Evolutionary conservation across 2,329 filamentous ascomycete genomes (phyloP), one percentile per base, ranked within the genome.

Genomic region (Plenodomus lindquistii): DNA sequence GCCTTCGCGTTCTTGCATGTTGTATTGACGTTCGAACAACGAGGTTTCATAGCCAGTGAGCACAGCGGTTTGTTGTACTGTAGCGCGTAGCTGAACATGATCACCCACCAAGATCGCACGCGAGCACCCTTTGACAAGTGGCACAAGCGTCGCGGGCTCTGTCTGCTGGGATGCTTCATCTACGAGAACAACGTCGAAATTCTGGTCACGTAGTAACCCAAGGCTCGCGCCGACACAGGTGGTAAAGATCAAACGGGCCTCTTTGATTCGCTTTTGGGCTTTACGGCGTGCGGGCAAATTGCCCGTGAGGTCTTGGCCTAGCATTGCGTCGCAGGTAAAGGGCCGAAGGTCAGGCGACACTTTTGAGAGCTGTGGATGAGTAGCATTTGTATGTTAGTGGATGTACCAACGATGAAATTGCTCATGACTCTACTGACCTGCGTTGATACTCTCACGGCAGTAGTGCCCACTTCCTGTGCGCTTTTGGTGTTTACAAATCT

Each of bases 161-260:
- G 74, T 77, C 46, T 75, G 74, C 49, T 79, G 76, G 2, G 76
- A 79, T 6, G 77, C 76, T 61, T 79, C 75, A 45, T 78, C 75
- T 4, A 79, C 65, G 45, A 79, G 70, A 13, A 77, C 73, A 5
- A 69, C 70, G 24, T 72, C 65, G 42, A 78, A 77, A 0, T 40
- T 21, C 42, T 77, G 62, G 3, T 55, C 60, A 15, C 75, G 70
- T 4, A 78, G 66, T 3, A 79, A 54, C 0, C 75, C 75, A 0
- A 78, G 60, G 0, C 70, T 73, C 11, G 75, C 68, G 16, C 75
- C 75, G 17, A 71, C 72, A 42, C 76, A 79, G 0, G 75, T 78
- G 1, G 75, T 77, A 47, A 79, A 79, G 5, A 78, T 62, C n/a
- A 77, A 61, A 1, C 66, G 54, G 21, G 66, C 64, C 1, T 66